These are phyloP conservation scores for Marasmius fiardii DNA, from an alignment of 1,284 basidiomycete species.

Conservation along the genomic window DNA sequence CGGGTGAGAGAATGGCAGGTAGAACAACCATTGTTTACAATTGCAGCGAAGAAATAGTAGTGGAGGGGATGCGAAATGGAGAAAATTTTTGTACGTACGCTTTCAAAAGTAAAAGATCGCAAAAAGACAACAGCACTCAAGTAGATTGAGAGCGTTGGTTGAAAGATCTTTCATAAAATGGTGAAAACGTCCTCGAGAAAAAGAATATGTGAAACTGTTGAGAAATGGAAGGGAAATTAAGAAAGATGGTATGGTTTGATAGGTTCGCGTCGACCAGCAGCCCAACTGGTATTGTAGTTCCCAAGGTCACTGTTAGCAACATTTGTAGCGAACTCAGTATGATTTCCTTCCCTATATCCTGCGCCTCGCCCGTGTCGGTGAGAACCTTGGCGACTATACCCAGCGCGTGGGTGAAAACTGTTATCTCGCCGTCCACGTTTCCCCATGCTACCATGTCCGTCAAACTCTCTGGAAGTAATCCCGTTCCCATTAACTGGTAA, in stretches of 20 bases:
- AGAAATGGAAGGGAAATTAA: slow-evolving; percentile 12
- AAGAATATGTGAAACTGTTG: not conserved
- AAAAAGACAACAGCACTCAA: not conserved
- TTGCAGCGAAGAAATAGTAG: slow-evolving; percentile 4
- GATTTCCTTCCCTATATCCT: not conserved
- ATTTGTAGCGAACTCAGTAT: not conserved
- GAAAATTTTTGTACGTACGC: not conserved
- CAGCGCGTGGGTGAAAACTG: not conserved
- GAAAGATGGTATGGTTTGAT: slow-evolving; percentile 10
- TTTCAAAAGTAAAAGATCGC: slow-evolving; percentile 2
- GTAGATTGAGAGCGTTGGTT: not conserved
- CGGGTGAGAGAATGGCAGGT: not conserved
- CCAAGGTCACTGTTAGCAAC: not conserved
- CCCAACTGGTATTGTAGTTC: not conserved
- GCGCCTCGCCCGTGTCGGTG: not conserved
- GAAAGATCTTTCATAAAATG: not conserved
- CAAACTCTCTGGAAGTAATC: not conserved
- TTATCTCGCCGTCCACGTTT: slow-evolving; percentile 11
- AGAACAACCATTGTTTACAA: slow-evolving; percentile 6
- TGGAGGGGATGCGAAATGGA: not conserved
- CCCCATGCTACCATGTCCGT: not conserved
- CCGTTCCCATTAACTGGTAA: not conserved
- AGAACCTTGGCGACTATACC: slow-evolving; percentile 1
- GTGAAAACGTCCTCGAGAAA: not conserved
- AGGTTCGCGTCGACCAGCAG: slow-evolving; percentile 15